Conservation (phyloP, 192 early-diverging fungal species). For the Linnemannia exigua region DNA sequence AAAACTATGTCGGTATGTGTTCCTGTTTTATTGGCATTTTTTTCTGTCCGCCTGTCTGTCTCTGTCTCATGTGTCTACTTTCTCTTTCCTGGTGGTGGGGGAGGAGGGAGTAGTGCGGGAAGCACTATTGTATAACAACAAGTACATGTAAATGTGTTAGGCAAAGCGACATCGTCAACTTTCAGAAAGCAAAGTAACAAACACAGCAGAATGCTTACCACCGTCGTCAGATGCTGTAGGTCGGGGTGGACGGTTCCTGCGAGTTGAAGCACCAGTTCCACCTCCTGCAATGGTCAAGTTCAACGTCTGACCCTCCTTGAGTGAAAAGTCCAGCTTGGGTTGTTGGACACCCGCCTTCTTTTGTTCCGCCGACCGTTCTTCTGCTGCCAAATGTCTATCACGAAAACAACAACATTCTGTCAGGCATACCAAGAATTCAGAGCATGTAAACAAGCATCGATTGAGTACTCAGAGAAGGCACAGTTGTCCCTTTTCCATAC, state of each 20-base stretch:
- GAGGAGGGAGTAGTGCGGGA: constrained; percentile 45
- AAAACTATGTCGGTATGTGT: not conserved
- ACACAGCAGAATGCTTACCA: not conserved
- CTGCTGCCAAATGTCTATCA: constrained; percentile 64
- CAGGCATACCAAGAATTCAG: too few relatives aligned
- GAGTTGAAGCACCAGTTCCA: constrained; percentile 38
- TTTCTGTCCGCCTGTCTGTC: not conserved
- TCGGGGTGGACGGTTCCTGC: constrained; percentile 39
- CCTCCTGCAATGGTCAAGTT: constrained; percentile 78
- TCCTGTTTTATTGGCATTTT: constrained; percentile 2
- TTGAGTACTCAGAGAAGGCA: too few relatives aligned
- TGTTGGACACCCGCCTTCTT: constrained; percentile 46
- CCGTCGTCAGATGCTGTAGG: constrained; percentile 31
- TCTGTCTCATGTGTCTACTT: constrained; percentile 8
- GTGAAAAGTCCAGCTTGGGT: constrained; percentile 81
- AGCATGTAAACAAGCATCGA: not conserved
- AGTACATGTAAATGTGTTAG: not conserved
- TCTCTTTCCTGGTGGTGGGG: constrained; percentile 50
- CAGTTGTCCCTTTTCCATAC: constrained; percentile 44
- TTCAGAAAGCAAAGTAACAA: not conserved
- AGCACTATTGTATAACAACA: constrained; percentile 8
- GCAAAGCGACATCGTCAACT: not conserved
- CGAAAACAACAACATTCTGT: not conserved
- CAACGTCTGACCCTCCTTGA: constrained; percentile 87
- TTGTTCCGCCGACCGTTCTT: constrained; percentile 57